Base-by-base conservation (phyloP, 805 yeast genomes). In the Candida incommunis region DNA sequence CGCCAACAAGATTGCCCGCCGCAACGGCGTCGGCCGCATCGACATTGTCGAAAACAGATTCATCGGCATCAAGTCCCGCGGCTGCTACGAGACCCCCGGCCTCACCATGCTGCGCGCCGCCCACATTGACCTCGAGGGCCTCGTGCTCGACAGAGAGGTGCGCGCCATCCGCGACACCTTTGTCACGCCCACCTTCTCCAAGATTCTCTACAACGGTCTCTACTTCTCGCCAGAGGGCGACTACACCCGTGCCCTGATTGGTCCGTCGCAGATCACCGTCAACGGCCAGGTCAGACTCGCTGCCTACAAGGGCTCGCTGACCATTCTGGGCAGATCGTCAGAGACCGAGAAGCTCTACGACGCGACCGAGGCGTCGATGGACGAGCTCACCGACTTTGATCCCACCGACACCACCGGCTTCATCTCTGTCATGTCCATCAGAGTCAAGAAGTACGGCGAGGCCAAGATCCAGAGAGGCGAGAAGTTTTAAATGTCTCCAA, bases 21-120 rank as follows among this genome's bases (percentile, higher is more conserved):
- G 96, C 74, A 88, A 92, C 66, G 98, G 98, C 74, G 96, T 92
- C 50, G 98, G 98, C 67, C 87, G 98, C 75, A 82, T 92, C 65
- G 98, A 92, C 71, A 92, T 92, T 62, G 98, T 92, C 54, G 98
- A 92, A 72, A 86, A 92, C 76, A 87, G 98, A 74, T 92, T 92
- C 68, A 92, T 92, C 61, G 97, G 97, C 66, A 82, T 92, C 67
- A 92, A 92, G 69, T 88, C 97, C 52, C 86, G 98, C 75, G 98
- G 98, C 48, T 92, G 98, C 74, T 92, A 92, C 72, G 98, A 92
- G 71, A 94, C 97, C 52, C 98, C 98, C 55, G 98, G 97, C 66
- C 78, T 92, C 59, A 90, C 98, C 50, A 65, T 92, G 50, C 80
- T 92, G 68, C 86, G 98, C 77, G 67, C 77, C 46, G 84, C 97